Percentiles rank a stretch among this genome's conserved stretches.
These are phyloP conservation scores for Platanus orientalis DNA, from an alignment of 164 flowering plant species.

Conservation along the genomic window DNA sequence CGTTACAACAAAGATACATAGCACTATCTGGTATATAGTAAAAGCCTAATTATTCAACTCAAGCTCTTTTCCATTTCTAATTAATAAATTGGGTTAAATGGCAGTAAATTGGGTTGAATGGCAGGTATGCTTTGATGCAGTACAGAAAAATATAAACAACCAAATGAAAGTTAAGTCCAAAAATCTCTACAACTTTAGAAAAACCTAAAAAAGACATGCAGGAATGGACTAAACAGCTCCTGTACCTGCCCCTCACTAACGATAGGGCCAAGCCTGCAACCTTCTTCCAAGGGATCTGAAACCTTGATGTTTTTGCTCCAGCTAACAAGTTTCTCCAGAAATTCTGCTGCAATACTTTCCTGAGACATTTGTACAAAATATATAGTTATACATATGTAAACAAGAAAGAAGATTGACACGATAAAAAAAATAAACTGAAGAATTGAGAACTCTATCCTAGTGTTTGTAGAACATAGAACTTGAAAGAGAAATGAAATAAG, in stretches of 20 bases:
- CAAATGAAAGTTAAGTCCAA: neutral
- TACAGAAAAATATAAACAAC: neutral
- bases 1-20: too few relatives aligned
- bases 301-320: slow-evolving; percentile 83
- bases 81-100: too few relatives aligned
- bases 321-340: slow-evolving; percentile 61
- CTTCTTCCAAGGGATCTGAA: slow-evolving; percentile 93
- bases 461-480: too few relatives aligned
- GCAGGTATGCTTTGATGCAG: neutral
- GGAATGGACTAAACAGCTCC: neutral
- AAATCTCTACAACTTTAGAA: too few relatives aligned
- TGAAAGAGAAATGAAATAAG: too few relatives aligned
- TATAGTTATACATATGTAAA: neutral
- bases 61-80: too few relatives aligned
- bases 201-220: neutral
- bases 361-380: slow-evolving; percentile 24
- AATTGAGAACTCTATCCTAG: too few relatives aligned
- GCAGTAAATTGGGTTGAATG: too few relatives aligned
- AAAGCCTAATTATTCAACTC: too few relatives aligned
- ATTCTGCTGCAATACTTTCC: slow-evolving; percentile 82
- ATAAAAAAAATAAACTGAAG: too few relatives aligned
- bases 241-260: slow-evolving; percentile 83
- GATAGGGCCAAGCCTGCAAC: slow-evolving; percentile 96
- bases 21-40: too few relatives aligned
- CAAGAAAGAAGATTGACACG: neutral